Evolutionary conservation across 2,329 filamentous ascomycete species (phyloP), one percentile per base, ranked within the genome.

Genomic region (Monilinia aucupariae): DNA sequence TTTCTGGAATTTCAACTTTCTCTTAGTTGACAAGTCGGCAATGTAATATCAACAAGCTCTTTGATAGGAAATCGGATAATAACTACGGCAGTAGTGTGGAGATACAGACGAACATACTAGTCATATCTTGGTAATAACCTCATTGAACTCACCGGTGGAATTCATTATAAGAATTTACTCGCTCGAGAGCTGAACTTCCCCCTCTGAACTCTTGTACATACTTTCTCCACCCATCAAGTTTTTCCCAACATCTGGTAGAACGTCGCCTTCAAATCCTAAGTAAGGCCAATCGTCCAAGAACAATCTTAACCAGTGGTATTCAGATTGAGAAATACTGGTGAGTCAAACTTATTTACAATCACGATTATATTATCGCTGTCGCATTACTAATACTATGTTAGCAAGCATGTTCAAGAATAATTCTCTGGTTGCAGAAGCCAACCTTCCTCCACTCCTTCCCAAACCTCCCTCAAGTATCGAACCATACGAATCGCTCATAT

Each of bases 11-110:
- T 32, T 53, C 13, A 3, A 4, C 9, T 17, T 13, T 30, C 1
- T 4, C 3, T 3, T 15, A 25, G 17, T 17, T 1, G 2, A 4
- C n/a, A 25, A 10, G 10, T 22, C 1, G 6, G 5, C 17, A 1
- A 32, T 25, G 4, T 34, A 1, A 32, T 8, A n/a, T 25, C 7
- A 20, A 34, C 13, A 5, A 15, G 2, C 5, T 22, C n/a, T 34
- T 17, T 20, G 8, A 34, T 47, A 25, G 30, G 41, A 10, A 34
- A 20, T 20, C 4, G 2, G 12, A 22, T 13, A 30, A 17, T 22
- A 22, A 8, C 54, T 56, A 56, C 54, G n/a, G 54, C 41, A 34
- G 4, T 4, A 34, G 13, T 17, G 1, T 47, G 30, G 43, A 22
- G 4, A 43, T 47, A 4, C 32, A 34, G n/a, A 45, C 5, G 4